phyloP scores from a whole-genome alignment of 352 stramenopile species.

The Globisporangium sylvaticum region DNA sequence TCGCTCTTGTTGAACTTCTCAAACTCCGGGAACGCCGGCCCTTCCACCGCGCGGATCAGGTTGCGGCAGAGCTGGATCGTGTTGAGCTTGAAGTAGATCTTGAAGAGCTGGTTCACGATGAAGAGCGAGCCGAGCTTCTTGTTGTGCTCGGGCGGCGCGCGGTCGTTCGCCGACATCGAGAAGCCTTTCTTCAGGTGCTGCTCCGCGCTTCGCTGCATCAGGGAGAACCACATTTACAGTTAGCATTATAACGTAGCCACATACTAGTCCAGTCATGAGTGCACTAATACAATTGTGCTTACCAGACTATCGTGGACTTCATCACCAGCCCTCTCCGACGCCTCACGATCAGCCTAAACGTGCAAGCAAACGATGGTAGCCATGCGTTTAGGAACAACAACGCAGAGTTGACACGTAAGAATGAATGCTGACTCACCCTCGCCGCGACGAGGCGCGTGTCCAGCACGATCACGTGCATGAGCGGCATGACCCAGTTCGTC shows the following conservation, averaged over 20 bases:
- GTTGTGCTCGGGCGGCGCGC: slow-evolving; percentile 69
- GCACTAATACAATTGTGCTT: not conserved
- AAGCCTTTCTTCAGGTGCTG: slow-evolving; percentile 87
- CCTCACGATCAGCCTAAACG: slow-evolving; percentile 58
- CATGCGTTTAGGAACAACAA: not conserved
- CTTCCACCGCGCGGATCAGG: slow-evolving; percentile 85
- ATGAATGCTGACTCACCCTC: slow-evolving; percentile 26
- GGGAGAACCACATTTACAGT: not conserved
- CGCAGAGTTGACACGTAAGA: not conserved
- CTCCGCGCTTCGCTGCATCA: slow-evolving; percentile 59
- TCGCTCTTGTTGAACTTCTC: slow-evolving; percentile 81
- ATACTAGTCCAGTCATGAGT: not conserved
- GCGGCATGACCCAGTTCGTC: slow-evolving; percentile 84
- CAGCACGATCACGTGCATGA: slow-evolving; percentile 76
- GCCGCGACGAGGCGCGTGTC: slow-evolving; percentile 73
- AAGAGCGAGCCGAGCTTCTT: slow-evolving; percentile 87
- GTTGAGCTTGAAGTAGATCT: slow-evolving; percentile 95
- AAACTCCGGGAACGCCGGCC: slow-evolving; percentile 72
- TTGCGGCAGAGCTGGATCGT: slow-evolving; percentile 95
- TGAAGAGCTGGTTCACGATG: slow-evolving; percentile 96
- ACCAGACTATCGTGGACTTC: slow-evolving; percentile 75
- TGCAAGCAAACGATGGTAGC: not conserved
- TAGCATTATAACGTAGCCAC: not conserved
- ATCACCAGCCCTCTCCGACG: slow-evolving; percentile 56
- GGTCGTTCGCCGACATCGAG: slow-evolving; percentile 81